Evolutionary conservation across 495 filamentous ascomycete species (phyloP).

Genomic region (Corynascus novoguineensis): DNA sequence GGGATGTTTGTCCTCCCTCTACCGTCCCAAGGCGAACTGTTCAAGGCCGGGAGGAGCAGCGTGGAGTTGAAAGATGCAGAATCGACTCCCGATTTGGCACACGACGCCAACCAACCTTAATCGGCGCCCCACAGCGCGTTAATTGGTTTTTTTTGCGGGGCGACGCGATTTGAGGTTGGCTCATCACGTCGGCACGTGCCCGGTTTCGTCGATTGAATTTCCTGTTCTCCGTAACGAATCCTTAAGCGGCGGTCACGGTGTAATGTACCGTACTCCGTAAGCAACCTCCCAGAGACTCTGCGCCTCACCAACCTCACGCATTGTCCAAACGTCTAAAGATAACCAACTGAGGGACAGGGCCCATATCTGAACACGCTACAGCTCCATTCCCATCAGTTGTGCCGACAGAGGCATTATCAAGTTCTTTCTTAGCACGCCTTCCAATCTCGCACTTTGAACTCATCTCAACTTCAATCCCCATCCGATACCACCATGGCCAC

Average conservation of each 20-base stretch:
- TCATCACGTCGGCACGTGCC: slow-evolving; percentile 21
- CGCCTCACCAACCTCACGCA: background rate
- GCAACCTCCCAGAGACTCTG: too few species aligned
- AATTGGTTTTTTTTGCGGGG: slow-evolving; percentile 12
- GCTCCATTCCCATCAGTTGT: too few species aligned
- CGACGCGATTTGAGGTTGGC: slow-evolving; percentile 16
- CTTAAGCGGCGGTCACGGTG: too few species aligned
- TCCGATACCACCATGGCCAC: slow-evolving; percentile 49
- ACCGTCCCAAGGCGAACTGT: background rate
- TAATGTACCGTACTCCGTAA: too few species aligned
- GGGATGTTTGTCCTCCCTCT: background rate
- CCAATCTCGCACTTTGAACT: background rate
- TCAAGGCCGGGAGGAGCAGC: background rate
- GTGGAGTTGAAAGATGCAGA: slow-evolving; percentile 1
- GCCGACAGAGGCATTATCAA: too few species aligned
- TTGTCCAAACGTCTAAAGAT: background rate
- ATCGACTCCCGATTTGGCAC: background rate
- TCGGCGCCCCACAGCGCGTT: slow-evolving; percentile 17
- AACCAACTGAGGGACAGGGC: background rate
- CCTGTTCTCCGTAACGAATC: too few species aligned
- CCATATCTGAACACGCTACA: background rate
- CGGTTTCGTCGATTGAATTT: background rate
- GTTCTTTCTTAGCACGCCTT: background rate
- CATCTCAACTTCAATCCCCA: background rate
- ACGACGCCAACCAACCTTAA: slow-evolving; percentile 1